These are phyloP conservation scores for Tulasnella sp. DNA, from an alignment of 768 basidiomycete species.

Conservation along the genomic window DNA sequence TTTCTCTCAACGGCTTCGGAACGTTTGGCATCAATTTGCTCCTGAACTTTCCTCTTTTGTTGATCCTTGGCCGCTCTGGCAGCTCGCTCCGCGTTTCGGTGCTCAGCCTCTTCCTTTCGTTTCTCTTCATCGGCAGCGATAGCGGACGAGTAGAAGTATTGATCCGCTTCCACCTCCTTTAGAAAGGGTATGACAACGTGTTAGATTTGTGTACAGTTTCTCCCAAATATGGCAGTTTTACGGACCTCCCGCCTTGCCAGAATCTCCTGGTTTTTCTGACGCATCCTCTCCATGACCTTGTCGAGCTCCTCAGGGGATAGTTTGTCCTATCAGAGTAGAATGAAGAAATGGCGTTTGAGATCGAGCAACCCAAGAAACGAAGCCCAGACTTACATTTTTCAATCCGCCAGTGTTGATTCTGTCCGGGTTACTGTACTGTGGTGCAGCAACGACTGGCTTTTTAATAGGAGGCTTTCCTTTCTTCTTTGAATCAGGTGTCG, in stretches of 20 bases:
- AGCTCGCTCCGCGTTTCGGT: constrained; percentile 58
- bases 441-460: constrained; percentile 59
- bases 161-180: constrained; percentile 80
- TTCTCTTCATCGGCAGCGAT: constrained; percentile 50
- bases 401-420: constrained; percentile 81
- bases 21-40: constrained; percentile 19
- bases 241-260: constrained; percentile 67
- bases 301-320: constrained; percentile 66
- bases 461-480: constrained; percentile 48
- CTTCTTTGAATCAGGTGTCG: constrained; percentile 33
- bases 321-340: constrained; percentile 57
- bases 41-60: constrained; percentile 43
- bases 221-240: constrained; percentile 23
- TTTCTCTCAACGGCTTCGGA: constrained; percentile 61
- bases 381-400: constrained; percentile 56
- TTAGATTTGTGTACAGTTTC: constrained; percentile 10
- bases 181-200: constrained; percentile 19
- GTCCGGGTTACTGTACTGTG: constrained; percentile 73
- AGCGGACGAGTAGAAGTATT: constrained; percentile 73
- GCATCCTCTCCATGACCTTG: constrained; percentile 69
- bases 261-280: constrained; percentile 75
- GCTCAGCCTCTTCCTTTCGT: constrained; percentile 20
- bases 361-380: not conserved
- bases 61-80: constrained; percentile 68
- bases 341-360: constrained; percentile 25